These are phyloP conservation scores for Botrytis medusae DNA, from an alignment of 2,329 filamentous ascomycete species.

Conservation along the genomic window DNA sequence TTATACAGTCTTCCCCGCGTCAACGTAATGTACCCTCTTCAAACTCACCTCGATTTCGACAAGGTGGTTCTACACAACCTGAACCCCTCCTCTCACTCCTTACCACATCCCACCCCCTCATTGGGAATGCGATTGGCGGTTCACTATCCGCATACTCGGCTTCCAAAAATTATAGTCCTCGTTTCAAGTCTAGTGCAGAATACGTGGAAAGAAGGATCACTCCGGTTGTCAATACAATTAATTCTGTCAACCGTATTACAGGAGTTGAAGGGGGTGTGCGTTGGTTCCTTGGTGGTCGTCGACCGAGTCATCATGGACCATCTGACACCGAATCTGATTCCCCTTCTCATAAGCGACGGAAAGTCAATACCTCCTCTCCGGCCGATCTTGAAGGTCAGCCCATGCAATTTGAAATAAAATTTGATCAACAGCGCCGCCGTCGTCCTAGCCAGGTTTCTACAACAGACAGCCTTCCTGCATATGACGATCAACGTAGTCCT, in stretches of 20 bases:
- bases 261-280: conserved; percentile 85
- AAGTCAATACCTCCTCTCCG: conserved; percentile 48
- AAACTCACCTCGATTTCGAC: conserved; percentile 42
- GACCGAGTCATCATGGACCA: conserved; percentile 36
- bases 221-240: conserved; percentile 82
- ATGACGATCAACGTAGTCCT: conserved; percentile 75
- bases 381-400: conserved; percentile 36
- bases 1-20: conserved; percentile 61
- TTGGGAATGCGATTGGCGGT: conserved; percentile 80
- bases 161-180: conserved; percentile 86
- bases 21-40: conserved; percentile 29
- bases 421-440: conserved; percentile 38
- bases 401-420: conserved; percentile 32
- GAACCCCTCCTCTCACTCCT: conserved; percentile 85
- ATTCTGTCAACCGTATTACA: conserved; percentile 77
- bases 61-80: conserved; percentile 44
- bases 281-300: conserved; percentile 69
- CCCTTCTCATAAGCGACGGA: conserved; percentile 58
- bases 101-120: conserved; percentile 81
- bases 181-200: conserved; percentile 85
- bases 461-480: conserved; percentile 76
- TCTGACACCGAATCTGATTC: conserved; percentile 50
- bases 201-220: conserved; percentile 87
- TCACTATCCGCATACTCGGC: conserved; percentile 82
- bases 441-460: conserved; percentile 44